phyloP scores from a whole-genome alignment of 2,329 filamentous ascomycete genomes.

The Exophiala spinifera region DNA sequence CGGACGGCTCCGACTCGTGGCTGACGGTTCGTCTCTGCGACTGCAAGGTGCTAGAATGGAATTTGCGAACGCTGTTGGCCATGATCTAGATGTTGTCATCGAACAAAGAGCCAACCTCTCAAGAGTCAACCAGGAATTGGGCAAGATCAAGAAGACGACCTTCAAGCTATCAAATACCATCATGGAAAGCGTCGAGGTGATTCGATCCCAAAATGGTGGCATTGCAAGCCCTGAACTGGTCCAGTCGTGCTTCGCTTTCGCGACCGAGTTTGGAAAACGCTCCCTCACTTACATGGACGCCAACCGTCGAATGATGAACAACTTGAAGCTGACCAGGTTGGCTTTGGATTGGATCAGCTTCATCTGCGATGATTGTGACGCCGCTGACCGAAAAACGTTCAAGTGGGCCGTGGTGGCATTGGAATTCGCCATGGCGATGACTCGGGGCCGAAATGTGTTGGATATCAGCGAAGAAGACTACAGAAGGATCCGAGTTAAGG shows the following conservation, averaged over 20 bases:
- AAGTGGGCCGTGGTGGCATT: conserved; percentile 94
- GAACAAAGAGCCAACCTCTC: conserved; percentile 91
- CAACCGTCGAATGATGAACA: conserved; percentile 94
- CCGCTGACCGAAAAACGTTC: conserved; percentile 92
- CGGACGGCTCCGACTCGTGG: conserved; percentile 82
- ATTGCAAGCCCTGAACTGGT: conserved; percentile 92
- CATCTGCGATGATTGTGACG: conserved; percentile 93
- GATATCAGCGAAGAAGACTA: conserved; percentile 87
- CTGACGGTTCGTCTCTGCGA: conserved; percentile 77
- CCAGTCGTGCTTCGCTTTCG: conserved; percentile 96
- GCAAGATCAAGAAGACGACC: conserved; percentile 90
- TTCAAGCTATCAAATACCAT: conserved; percentile 97
- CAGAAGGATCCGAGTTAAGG: conserved; percentile 74
- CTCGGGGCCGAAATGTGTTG: conserved; percentile 87
- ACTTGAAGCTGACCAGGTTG: conserved; percentile 87
- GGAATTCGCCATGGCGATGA: conserved; percentile 97
- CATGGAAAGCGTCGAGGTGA: conserved; percentile 96
- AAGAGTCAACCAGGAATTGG: conserved; percentile 84
- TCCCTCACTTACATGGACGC: conserved; percentile 94
- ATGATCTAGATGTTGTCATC: conserved; percentile 82
- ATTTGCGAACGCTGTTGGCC: conserved; percentile 74
- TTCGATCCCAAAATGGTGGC: conserved; percentile 77
- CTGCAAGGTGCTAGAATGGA: conserved; percentile 73
- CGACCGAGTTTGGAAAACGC: conserved; percentile 96
- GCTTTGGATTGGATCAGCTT: conserved; percentile 97